A percentile compares a stretch with the other conserved stretches of the same genome.
These are phyloP conservation scores for Gossypium rotundifolium DNA, from an alignment of 345 rosid species.

Conservation along the genomic window DNA sequence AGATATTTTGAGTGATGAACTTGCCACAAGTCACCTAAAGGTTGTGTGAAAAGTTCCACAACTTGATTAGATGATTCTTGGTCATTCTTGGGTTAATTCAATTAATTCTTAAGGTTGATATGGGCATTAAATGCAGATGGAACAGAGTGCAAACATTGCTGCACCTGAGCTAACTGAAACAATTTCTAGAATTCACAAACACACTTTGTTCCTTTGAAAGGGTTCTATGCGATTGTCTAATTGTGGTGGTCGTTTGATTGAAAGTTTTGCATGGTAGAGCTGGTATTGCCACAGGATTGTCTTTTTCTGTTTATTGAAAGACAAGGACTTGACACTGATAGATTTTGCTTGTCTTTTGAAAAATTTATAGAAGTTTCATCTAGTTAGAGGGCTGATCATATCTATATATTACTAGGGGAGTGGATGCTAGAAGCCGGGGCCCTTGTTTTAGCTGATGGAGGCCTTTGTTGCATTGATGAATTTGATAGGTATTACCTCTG, in stretches of 20 bases:
- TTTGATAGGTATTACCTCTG: constrained; percentile 66
- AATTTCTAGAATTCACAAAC: background rate
- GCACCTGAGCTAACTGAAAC: background rate
- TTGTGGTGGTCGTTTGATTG: background rate
- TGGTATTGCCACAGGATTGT: background rate
- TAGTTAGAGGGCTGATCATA: constrained; percentile 10
- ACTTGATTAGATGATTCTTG: background rate
- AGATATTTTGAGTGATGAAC: background rate
- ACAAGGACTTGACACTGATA: background rate
- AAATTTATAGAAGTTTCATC: constrained; percentile 5
- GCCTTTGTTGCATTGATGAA: constrained; percentile 96
- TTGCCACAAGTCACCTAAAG: background rate
- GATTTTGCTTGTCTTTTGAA: background rate
- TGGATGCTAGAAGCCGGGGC: constrained; percentile 99
- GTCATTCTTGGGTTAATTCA: background rate
- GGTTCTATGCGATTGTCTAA: background rate
- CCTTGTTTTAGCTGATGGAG: constrained; percentile 97
- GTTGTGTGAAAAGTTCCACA: background rate
- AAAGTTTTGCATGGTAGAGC: background rate
- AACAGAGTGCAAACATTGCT: background rate
- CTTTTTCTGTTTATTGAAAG: background rate
- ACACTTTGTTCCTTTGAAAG: background rate
- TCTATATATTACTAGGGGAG: constrained; percentile 48
- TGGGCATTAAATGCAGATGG: background rate
- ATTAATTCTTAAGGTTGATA: background rate